Base-by-base conservation (phyloP, 495 filamentous ascomycete species). In the Pyrenula massariospora region DNA sequence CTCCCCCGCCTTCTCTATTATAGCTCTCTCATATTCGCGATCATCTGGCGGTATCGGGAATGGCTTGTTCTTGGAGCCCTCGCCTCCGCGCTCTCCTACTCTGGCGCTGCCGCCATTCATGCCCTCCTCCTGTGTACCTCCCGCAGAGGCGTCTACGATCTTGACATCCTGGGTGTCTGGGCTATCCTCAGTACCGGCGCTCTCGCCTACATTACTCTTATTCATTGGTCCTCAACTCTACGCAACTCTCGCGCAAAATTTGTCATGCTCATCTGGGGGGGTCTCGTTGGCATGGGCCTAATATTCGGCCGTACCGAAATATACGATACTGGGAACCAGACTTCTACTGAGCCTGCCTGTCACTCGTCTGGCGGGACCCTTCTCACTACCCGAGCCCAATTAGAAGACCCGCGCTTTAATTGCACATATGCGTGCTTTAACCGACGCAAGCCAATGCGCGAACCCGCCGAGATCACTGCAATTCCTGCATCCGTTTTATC, bases 11-110 rank as follows among this genome's bases (percentile, higher is more conserved):
- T 60, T 25, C 56, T 60, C 24, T 60, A 60, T 36, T 60, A 60
- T 25, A 54, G 56, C 23, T 57, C 58, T 24, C 56, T 60, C 10
- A 36, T 60, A 48, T 58, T 60, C 50, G 36, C 58, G 10, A 56
- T 60, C 2, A 54, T 60, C 51, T 57, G 55, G 3, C 20, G 24
- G 11, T 22, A 50, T 19, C 58, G 57, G 11, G 55, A 54, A 21
- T 60, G 58, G 58, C 58, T 60, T 31, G 56, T 60, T 47, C 42
- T 52, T 2, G 56, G 58, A 1, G 58, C 58, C 52, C 52, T 60
- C 31, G 52, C 51, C 10, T 53, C 56, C n/a, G 58, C 58, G 11
- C 56, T 60, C 12, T 50, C 55, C 47, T 60, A 60, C 25, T 57
- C 58, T 3, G 56, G 58, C 20, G 19, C 56, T 8, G 58, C 58